These are phyloP conservation scores for Scheffersomyces lignosus DNA, from an alignment of 805 yeast species.

Conservation along the genomic window DNA sequence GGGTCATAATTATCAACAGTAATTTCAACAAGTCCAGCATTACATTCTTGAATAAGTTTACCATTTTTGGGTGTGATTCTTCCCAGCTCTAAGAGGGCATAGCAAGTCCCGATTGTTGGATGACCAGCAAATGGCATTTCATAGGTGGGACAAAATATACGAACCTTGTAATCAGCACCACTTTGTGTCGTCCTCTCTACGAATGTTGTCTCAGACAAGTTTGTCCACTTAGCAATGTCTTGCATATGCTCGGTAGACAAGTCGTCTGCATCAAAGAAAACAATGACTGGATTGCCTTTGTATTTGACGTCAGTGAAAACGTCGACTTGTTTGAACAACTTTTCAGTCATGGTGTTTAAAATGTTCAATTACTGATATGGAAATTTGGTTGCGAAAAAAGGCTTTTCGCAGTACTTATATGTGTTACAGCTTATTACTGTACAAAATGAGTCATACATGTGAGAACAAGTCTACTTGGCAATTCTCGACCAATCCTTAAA, in stretches of 20 bases:
- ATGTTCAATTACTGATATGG: too few relatives aligned
- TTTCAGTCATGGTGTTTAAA: background rate
- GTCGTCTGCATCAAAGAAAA: slow-evolving; percentile 41
- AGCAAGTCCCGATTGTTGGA: slow-evolving; percentile 57
- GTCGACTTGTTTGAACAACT: slow-evolving; percentile 37
- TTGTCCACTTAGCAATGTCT: slow-evolving; percentile 57
- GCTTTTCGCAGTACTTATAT: too few relatives aligned
- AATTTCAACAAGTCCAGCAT: slow-evolving; percentile 42
- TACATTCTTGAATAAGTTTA: slow-evolving; percentile 44
- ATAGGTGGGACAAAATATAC: slow-evolving; percentile 47
- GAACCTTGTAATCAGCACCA: slow-evolving; percentile 46
- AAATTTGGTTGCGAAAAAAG: too few relatives aligned
- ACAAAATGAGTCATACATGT: too few relatives aligned
- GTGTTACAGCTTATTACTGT: too few relatives aligned
- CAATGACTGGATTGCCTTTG: slow-evolving; percentile 59
- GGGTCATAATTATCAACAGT: slow-evolving; percentile 17
- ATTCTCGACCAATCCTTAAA: slow-evolving; percentile 54
- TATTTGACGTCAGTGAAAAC: slow-evolving; percentile 40
- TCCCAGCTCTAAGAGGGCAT: slow-evolving; percentile 43
- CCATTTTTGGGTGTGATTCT: slow-evolving; percentile 25
- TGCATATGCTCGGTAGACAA: slow-evolving; percentile 44
- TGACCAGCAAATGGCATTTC: slow-evolving; percentile 68
- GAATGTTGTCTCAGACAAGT: slow-evolving; percentile 59
- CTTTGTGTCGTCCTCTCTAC: slow-evolving; percentile 39
- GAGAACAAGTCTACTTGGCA: slow-evolving; percentile 18